A percentile compares a stretch with the other conserved stretches of the same genome.
Conservation (phyloP, 192 early-diverging fungal genomes). For the Tieghemiomyces parasiticus region DNA sequence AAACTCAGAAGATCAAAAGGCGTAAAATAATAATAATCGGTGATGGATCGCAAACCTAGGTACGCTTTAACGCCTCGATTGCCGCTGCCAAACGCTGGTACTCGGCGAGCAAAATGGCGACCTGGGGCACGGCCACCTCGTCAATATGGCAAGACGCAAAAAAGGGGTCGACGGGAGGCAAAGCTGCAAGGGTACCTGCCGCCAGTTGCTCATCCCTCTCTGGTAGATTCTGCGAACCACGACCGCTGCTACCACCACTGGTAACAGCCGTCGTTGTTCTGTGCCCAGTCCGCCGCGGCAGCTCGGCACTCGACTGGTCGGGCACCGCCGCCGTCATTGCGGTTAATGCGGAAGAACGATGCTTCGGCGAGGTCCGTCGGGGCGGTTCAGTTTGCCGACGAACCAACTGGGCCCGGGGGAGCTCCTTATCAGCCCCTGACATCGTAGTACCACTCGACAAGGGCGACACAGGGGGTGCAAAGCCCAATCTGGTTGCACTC, state of each 20-base stretch:
- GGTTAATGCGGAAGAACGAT: not conserved
- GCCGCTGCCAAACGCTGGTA: constrained; percentile 9
- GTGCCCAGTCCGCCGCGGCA: not conserved
- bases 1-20: too few species aligned
- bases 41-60: too few species aligned
- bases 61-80: too few species aligned
- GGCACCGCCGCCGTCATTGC: not conserved
- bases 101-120: constrained; percentile 3
- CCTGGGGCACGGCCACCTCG: not conserved
- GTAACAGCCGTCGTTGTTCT: too few species aligned
- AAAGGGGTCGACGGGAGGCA: not conserved
- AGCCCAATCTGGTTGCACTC: not conserved
- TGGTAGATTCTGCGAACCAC: not conserved
- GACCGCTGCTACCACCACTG: not conserved
- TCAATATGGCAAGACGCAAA: constrained; percentile 1
- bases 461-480: not conserved
- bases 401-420: not conserved
- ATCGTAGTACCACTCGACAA: not conserved
- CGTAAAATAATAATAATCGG: too few species aligned
- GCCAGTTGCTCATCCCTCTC: not conserved
- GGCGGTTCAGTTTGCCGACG: constrained; percentile 5
- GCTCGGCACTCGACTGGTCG: not conserved
- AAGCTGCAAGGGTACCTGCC: not conserved
- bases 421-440: not conserved
- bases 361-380: not conserved